Percentiles rank a stretch among this genome's conserved stretches.
Conservation (phyloP, 306 rosid genomes). For the Nissolia schottii region DNA sequence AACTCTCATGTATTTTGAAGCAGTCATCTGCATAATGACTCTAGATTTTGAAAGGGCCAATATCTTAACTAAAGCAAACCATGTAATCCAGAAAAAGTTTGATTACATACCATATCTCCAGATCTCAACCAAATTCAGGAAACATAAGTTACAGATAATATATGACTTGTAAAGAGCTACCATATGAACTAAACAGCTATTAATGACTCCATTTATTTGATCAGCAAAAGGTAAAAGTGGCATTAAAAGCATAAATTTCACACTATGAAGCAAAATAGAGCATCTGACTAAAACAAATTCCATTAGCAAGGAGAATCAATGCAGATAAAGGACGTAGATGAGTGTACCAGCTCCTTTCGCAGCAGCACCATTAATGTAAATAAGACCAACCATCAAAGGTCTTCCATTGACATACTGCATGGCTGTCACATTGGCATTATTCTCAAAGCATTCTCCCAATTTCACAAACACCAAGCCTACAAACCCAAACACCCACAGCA, state of each 20-base stretch:
- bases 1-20: conserved; percentile 17
- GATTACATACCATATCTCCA: conserved; percentile 20
- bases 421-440: conserved; percentile 36
- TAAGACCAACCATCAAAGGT: conserved; percentile 45
- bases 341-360: conserved; percentile 55
- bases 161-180: not conserved
- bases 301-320: not conserved
- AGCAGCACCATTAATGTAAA: conserved; percentile 46
- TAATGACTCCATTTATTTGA: not conserved
- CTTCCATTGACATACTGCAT: conserved; percentile 26
- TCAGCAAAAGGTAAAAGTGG: not conserved
- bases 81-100: conserved; percentile 2
- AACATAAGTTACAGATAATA: not conserved
- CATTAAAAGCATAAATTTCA: not conserved
- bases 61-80: conserved; percentile 12
- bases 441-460: conserved; percentile 28
- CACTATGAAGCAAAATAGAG: not conserved
- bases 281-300: not conserved
- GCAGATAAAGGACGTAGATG: not conserved
- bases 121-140: conserved; percentile 22
- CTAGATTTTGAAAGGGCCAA: conserved; percentile 11
- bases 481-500: conserved; percentile 27
- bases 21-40: conserved; percentile 11
- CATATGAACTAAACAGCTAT: conserved; percentile 1
- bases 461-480: conserved; percentile 29